Base-by-base conservation (phyloP, 805 yeast species). In the Candida rishiriensis region DNA sequence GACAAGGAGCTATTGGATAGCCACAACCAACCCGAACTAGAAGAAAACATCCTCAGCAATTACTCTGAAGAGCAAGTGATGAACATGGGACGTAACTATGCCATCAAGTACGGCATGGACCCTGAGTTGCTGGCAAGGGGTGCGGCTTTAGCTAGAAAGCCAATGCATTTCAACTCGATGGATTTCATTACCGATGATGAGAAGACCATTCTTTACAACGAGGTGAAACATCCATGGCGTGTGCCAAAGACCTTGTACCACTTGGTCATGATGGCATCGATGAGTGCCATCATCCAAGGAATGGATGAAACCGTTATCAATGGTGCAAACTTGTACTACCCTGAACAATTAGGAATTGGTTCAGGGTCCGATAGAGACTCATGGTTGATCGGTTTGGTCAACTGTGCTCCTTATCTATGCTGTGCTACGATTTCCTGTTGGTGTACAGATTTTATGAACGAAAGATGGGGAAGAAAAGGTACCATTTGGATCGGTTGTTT, bases 261-360 rank as follows among this genome's bases (percentile, higher is more conserved):
- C 47, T 76, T 83, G 44, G 78, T 83, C 43, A 72, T 80, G 12
- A 73, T 81, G 51, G 80, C 84, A n/a, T 82, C 88, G 1, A 73
- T 83, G 77, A 84, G 86, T 41, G 90, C 89, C 16, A 85, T 85
- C 16, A 84, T 83, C 34, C 88, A 83, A 61, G 89, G 90, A 61
- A 83, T 84, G 82, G 89, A 84, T 64, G 88, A 84, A 61, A 70
- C 86, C 5, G 88, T 84, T 17, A 77, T 83, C 47, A 83, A 82
- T 54, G 90, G 90, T 51, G 89, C 89, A 8, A 70, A 76, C 42
- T 62, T 83, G 41, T 78, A 76, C 57, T 83, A 79, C 59, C 85
- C 86, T 2, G 43, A 51, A 1, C 73, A 67, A 17, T 71, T 83
- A 58, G 82, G 81, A 2, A 69, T 84, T 36, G 73, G 67, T 15